A percentile compares a stretch with the other conserved stretches of the same genome.
These are phyloP conservation scores for Penicillium paxilli DNA, from an alignment of 495 filamentous ascomycete species.

Conservation along the genomic window DNA sequence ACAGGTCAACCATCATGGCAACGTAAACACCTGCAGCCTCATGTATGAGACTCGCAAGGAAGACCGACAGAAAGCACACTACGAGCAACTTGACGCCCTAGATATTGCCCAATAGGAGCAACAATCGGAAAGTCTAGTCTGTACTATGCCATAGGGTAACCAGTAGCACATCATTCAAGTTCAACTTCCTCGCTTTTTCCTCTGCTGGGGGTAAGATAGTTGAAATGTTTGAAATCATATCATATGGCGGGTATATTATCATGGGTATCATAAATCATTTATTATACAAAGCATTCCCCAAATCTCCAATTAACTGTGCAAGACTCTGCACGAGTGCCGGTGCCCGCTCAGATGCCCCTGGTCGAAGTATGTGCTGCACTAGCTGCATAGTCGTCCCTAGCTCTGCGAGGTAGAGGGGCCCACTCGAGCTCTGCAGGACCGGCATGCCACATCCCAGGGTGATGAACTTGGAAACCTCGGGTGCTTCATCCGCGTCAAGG, in stretches of 20 bases:
- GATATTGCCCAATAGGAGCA: too few relatives aligned
- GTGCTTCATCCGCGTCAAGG: conserved; percentile 48
- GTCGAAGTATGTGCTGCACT: conserved; percentile 23
- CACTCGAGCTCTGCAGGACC: conserved; percentile 34
- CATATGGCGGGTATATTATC: not conserved
- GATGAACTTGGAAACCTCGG: conserved; percentile 47
- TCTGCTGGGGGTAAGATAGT: too few relatives aligned
- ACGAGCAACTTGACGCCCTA: too few relatives aligned
- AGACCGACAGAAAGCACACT: too few relatives aligned
- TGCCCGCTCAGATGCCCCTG: conserved; percentile 25
- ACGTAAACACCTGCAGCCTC: too few relatives aligned
- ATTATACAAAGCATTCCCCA: conserved; percentile 27
- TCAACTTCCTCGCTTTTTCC: too few relatives aligned
- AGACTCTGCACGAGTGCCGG: conserved; percentile 56
- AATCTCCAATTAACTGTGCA: conserved; percentile 52
- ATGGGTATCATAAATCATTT: conserved; percentile 9
- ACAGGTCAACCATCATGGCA: too few relatives aligned
- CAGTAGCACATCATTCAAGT: too few relatives aligned
- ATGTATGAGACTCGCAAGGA: too few relatives aligned
- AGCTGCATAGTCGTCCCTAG: conserved; percentile 24
- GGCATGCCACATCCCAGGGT: conserved; percentile 44
- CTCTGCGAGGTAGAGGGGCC: conserved; percentile 25
- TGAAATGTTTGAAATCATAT: not conserved
- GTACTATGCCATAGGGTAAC: too few relatives aligned
- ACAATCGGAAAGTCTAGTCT: too few relatives aligned